Conservation (phyloP, 305 asterid species). For the Withania somnifera region DNA sequence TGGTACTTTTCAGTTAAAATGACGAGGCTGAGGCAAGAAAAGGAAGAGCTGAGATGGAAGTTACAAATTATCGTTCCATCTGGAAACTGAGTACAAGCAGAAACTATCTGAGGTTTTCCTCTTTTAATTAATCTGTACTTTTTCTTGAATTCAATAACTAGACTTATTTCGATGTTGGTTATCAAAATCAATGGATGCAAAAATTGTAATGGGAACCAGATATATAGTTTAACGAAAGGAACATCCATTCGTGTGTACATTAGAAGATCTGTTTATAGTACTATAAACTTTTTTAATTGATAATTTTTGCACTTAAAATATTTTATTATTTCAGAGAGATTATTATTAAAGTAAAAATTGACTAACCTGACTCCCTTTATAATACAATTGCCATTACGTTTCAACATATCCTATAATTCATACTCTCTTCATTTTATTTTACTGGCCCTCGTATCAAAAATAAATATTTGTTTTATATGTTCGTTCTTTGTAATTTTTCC, state of each 20-base stretch:
- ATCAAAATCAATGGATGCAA: not conserved
- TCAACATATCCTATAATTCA: no score
- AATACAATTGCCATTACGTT: no score
- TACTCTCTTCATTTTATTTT: no score
- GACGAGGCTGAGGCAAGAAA: constrained; percentile 65
- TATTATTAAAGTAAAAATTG: no score
- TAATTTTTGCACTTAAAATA: no score
- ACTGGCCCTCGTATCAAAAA: no score
- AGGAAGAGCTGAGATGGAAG: constrained; percentile 76
- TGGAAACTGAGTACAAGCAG: constrained; percentile 66
- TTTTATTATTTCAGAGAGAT: no score
- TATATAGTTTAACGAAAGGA: not conserved
- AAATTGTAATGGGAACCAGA: not conserved
- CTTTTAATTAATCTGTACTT: not conserved
- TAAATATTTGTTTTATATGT: no score
- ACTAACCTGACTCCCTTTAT: no score
- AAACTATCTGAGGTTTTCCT: constrained; percentile 45
- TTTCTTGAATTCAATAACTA: not conserved
- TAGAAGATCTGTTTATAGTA: no score
- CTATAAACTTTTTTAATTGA: no score
- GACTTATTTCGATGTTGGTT: not conserved
- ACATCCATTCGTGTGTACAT: not conserved
- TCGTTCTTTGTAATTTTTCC: no score
- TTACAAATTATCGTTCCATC: constrained; percentile 38
- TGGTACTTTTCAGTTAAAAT: constrained; percentile 40